Base-by-base conservation (phyloP, 148 eudicot species). In the Polygonum aviculare region DNA sequence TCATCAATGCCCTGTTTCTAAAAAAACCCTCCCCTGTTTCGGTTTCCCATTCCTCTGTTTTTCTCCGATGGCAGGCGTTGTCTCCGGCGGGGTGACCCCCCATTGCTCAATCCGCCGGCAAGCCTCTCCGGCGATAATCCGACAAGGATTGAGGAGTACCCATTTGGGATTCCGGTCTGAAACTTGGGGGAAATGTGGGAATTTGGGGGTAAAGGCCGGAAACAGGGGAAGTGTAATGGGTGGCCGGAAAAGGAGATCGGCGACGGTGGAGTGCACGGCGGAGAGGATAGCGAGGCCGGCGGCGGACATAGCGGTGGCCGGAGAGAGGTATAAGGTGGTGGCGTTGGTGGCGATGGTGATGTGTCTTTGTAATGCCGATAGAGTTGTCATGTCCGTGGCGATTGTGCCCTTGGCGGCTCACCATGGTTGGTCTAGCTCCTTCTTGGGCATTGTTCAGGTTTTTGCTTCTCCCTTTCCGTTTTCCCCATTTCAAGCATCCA, bases 371-470 rank as follows among this genome's bases (percentile, higher is more conserved):
- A 95, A 88, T 83, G 97, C 97, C 0, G 93, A 92, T 74, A 87
- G 96, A 41, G 93, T 85, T 33, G 96, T 93, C 3, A 95, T 95
- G 99, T 91, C 99, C 12, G 91, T 95, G 12, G 96, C 97, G 19
- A 71, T 95, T 38, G 91, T 95, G 76, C 99, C 99, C 0, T 79
- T 91, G 38, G 93, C 99, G n/a, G 88, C 82, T 65, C 72, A 87
- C 10, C 80, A 88, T 80, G 89, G 85, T 4, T 95, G 99, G 99
- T 81, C 79, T 31, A 86, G 85, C 49, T 88, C 99, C 78, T 92
- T 92, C 70, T 70, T 90, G 75, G 99, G 99, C 78, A 88, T 95
- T 83, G 91, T 95, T 15, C 99, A 95, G 97, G 99, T 91, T 62
- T 33, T 31, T 3, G 3, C 36, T 10, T 7, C 10, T 7, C 16